Base-by-base conservation (phyloP, 208 protist genomes). In the Trypanosoma theileri region DNA sequence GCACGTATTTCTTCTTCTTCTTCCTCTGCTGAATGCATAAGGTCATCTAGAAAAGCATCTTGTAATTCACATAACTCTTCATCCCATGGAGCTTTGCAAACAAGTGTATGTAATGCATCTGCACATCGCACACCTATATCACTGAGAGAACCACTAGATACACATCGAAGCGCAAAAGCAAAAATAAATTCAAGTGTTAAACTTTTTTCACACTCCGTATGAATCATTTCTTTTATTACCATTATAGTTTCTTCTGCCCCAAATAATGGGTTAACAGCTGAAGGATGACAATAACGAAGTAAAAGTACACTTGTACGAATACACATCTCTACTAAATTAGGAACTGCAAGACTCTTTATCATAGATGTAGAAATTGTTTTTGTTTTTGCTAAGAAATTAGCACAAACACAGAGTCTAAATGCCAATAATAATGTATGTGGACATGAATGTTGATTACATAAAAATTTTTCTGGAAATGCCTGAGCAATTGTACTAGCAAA, bases 161-260 rank as follows among this genome's bases (percentile, higher is more conserved):
- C 12, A 57, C 71, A 70, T 19, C 63, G 63, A 59, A 69, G 7
- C 7, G 51, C 56, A 70, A 76, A 70, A 1, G 46, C 44, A 21
- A 76, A 76, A 26, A 76, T 61, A 45, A 70, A 76, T 74, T 62
- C 58, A 78, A 91, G 53, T 59, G 80, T 65, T 72, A 68, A 22
- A 83, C 75, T 58, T 16, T 58, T 31, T 40, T 19, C 17, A 19
- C 12, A 16, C 31, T 24, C 19, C 0, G 51, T 1, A 21, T 10
- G 35, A 60, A 66, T 50, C 28, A 35, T 9, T 31, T 69, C 19
- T 19, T 45, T 52, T 21, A 44, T 58, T 17, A 75, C 31, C 17
- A 31, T 54, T 46, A 67, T 59, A 4, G 28, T 58, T n/a, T 68
- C 56, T 8, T 63, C 63, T 14, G 28, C 60, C 21, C 46, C 17